phyloP scores from a whole-genome alignment of 2,329 filamentous ascomycete genomes.

The Periconia macrospinosa region DNA sequence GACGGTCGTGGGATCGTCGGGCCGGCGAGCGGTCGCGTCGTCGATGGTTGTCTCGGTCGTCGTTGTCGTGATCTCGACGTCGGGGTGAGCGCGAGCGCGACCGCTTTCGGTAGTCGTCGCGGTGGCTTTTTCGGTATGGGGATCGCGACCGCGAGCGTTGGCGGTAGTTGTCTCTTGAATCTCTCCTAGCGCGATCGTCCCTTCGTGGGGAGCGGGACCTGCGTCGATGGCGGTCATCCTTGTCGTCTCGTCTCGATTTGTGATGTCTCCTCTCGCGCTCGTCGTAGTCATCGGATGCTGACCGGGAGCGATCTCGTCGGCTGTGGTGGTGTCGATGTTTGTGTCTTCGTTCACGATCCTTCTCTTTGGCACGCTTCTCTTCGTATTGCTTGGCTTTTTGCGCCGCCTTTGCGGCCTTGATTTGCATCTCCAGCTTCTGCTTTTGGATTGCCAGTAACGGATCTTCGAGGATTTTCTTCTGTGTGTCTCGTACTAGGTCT shows the following conservation, averaged over 20 bases:
- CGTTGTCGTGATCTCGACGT: conserved; percentile 17
- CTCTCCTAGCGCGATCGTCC: conserved; percentile 11
- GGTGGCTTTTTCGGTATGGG: conserved; percentile 23
- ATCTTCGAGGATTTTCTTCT: conserved; percentile 85
- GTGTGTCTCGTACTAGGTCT: conserved; percentile 76
- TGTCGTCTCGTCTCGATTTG: conserved; percentile 18
- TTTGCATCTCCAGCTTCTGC: conserved; percentile 65
- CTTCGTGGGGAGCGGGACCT: conserved; percentile 8
- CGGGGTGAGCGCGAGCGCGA: conserved; percentile 19
- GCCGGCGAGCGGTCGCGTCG: not conserved
- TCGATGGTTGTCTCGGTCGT: conserved; percentile 11
- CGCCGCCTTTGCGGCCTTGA: conserved; percentile 65
- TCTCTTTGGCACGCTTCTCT: conserved; percentile 37
- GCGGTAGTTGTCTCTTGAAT: conserved; percentile 19
- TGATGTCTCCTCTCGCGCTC: conserved; percentile 32
- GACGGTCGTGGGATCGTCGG: too few species aligned
- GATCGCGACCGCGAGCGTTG: conserved; percentile 26
- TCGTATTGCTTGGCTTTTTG: conserved; percentile 43
- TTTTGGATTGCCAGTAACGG: conserved; percentile 91
- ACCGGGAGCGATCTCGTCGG: conserved; percentile 38
- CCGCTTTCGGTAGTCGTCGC: conserved; percentile 16
- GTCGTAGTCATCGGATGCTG: conserved; percentile 28
- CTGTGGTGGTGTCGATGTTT: conserved; percentile 32
- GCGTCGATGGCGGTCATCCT: conserved; percentile 1
- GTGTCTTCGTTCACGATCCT: conserved; percentile 53